These are phyloP conservation scores for Neocallimastix lanati DNA, from an alignment of 192 early-diverging fungal species.

Conservation along the genomic window DNA sequence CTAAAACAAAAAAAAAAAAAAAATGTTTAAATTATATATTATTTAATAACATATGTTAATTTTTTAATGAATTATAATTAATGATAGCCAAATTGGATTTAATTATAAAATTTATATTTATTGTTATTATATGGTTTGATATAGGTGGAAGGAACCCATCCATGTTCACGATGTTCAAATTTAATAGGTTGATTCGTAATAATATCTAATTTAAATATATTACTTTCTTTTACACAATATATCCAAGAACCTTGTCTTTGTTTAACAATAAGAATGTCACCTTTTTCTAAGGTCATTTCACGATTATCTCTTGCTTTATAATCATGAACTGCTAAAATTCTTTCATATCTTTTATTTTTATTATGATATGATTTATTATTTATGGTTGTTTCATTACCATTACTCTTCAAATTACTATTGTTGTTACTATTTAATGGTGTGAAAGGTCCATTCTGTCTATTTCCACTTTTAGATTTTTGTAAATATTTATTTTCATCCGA, in stretches of 20 bases:
- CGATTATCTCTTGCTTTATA: background rate
- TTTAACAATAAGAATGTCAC: background rate
- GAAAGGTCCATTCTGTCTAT: too few species aligned
- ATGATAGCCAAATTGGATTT: too few species aligned
- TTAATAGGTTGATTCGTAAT: background rate
- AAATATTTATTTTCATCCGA: background rate
- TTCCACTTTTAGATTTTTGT: background rate
- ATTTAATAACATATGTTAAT: too few species aligned
- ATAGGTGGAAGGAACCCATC: background rate
- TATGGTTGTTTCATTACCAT: too few species aligned
- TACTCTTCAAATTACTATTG: too few species aligned
- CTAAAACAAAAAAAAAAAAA: too few species aligned
- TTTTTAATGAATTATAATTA: too few species aligned
- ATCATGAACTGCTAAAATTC: background rate
- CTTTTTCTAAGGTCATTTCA: background rate
- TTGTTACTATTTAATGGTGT: too few species aligned
- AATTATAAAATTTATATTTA: too few species aligned
- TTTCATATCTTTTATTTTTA: background rate
- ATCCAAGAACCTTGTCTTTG: background rate
- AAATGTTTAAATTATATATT: too few species aligned
- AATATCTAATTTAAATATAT: background rate
- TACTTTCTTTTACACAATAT: background rate
- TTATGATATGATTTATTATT: too few species aligned
- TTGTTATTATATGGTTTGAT: background rate
- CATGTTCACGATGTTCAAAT: background rate